Evolutionary conservation across 2,329 filamentous ascomycete species (phyloP).

Genomic region (Phialophora tarda): DNA sequence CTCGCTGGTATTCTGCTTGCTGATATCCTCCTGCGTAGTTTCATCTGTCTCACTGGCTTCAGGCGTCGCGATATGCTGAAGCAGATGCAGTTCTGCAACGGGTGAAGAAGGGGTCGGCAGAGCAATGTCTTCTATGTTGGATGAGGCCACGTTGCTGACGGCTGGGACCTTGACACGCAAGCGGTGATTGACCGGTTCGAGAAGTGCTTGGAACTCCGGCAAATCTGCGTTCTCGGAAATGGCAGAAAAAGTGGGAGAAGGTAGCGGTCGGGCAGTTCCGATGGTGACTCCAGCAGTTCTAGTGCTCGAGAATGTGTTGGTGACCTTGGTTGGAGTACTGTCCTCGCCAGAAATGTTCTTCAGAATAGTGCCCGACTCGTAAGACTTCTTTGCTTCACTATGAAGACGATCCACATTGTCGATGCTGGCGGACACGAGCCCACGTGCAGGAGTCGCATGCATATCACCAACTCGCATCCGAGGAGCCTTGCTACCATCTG

Average conservation of each 20-base stretch:
- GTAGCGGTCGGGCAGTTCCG: slow-evolving; percentile 1
- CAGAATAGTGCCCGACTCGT: not conserved
- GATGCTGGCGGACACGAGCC: not conserved
- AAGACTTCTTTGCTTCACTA: not conserved
- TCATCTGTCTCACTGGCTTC: not conserved
- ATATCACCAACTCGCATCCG: not conserved
- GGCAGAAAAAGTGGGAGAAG: slow-evolving; percentile 21
- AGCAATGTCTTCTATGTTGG: not conserved
- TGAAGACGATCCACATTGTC: slow-evolving; percentile 2
- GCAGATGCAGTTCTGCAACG: not conserved
- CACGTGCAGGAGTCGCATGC: not conserved
- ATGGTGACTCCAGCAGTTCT: not conserved
- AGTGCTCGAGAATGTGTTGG: not conserved
- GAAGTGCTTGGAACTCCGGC: slow-evolving; percentile 14
- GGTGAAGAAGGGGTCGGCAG: not conserved
- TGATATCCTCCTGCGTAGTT: not conserved
- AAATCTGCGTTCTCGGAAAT: slow-evolving; percentile 24
- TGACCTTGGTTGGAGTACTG: not conserved
- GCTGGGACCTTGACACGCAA: slow-evolving; percentile 5
- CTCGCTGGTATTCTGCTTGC: not conserved
- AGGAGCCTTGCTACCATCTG: slow-evolving; percentile 9
- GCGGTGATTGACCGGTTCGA: slow-evolving; percentile 4
- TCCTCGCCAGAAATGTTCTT: not conserved
- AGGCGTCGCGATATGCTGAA: not conserved
- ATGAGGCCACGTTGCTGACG: not conserved